Conservation (phyloP, 257 asterid species). For the Paulownia fortunei region DNA sequence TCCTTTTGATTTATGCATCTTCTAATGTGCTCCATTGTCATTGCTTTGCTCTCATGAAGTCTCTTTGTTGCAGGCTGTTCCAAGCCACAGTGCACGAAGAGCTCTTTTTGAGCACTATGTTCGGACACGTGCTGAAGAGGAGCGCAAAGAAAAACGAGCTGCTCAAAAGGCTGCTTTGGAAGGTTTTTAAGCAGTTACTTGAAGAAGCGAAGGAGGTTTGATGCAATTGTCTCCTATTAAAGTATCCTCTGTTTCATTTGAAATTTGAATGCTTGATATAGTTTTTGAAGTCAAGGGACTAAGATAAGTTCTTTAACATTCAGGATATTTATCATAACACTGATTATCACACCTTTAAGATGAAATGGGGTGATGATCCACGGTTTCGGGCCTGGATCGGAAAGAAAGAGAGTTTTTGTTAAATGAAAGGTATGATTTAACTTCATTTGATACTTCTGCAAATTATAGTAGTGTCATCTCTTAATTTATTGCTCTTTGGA, state of each 20-base stretch:
- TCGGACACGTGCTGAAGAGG: slow-evolving; percentile 84
- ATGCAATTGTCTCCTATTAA: slow-evolving; percentile 49
- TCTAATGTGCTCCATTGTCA: not conserved
- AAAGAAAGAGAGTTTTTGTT: slow-evolving; percentile 67
- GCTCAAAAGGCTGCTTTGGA: slow-evolving; percentile 75
- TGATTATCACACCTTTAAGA: slow-evolving; percentile 68
- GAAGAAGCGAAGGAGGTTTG: slow-evolving; percentile 88
- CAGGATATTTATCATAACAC: slow-evolving; percentile 70
- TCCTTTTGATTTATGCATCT: not conserved
- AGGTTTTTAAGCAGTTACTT: slow-evolving; percentile 71
- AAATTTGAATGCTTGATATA: slow-evolving; percentile 13
- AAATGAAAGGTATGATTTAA: slow-evolving; percentile 68
- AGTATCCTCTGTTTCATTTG: slow-evolving; percentile 44
- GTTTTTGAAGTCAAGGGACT: slow-evolving; percentile 12
- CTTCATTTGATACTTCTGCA: not conserved
- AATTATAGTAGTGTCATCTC: too few species aligned
- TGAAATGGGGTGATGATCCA: slow-evolving; percentile 71
- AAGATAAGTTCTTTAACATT: slow-evolving; percentile 24
- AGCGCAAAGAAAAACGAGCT: slow-evolving; percentile 84
- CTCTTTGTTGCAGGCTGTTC: slow-evolving; percentile 57
- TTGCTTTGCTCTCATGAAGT: slow-evolving; percentile 2
- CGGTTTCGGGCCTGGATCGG: slow-evolving; percentile 68
- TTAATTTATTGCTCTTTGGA: too few species aligned
- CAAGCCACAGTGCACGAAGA: slow-evolving; percentile 77
- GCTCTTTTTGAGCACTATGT: slow-evolving; percentile 81